Percentiles rank a stretch among this genome's conserved stretches.
phyloP scores from a whole-genome alignment of 1,139 yeast genomes.

The Pichiaceae sp. region DNA sequence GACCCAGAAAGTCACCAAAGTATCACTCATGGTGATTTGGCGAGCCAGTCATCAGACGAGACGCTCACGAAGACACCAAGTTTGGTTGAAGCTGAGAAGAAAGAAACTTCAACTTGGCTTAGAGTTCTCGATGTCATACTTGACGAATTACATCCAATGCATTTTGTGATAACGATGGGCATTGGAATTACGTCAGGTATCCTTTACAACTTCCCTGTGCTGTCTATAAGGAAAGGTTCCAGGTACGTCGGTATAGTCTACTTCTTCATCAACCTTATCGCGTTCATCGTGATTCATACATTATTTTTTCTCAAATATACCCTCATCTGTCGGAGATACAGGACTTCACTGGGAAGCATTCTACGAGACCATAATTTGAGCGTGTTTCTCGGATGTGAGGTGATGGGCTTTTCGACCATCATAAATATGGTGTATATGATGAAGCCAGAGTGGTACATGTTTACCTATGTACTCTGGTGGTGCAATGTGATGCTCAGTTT shows the following conservation, averaged over 20 bases:
- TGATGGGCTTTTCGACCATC: conserved; percentile 70
- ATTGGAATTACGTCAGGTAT: conserved; percentile 62
- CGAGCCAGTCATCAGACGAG: no score
- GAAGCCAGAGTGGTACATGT: conserved; percentile 28
- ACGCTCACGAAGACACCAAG: no score
- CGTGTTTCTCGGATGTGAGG: conserved; percentile 60
- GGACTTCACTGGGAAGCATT: conserved; percentile 25
- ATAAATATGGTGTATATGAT: conserved; percentile 41
- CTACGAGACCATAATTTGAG: conserved; percentile 37
- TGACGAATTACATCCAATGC: conserved; percentile 40
- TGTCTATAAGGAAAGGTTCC: conserved; percentile 25
- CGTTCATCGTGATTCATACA: conserved; percentile 34
- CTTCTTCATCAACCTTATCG: conserved; percentile 43
- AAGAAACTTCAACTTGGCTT: no score
- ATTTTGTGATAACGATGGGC: conserved; percentile 79
- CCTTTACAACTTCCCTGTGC: conserved; percentile 58
- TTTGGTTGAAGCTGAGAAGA: no score
- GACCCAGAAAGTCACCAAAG: no score
- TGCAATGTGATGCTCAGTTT: conserved; percentile 44
- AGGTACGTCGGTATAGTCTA: conserved; percentile 39
- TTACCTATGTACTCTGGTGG: conserved; percentile 64
- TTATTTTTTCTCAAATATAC: conserved; percentile 32
- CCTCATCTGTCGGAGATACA: conserved; percentile 24
- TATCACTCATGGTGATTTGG: no score
- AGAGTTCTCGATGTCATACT: conserved; percentile 13